These are phyloP conservation scores for Eucalyptus cladocalyx DNA, from an alignment of 345 rosid species.

Conservation along the genomic window DNA sequence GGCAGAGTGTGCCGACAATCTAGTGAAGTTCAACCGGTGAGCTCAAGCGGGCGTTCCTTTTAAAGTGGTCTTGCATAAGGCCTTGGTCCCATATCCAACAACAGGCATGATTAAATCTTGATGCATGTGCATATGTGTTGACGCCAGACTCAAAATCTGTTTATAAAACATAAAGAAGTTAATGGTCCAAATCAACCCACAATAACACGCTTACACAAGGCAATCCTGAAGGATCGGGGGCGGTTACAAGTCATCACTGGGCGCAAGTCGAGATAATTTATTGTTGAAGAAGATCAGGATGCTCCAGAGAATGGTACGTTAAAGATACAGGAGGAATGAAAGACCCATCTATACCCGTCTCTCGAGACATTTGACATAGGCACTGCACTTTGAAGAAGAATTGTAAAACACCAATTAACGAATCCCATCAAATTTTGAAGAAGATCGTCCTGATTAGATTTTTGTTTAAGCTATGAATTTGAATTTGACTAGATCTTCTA, in stretches of 20 bases:
- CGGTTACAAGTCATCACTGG: background rate
- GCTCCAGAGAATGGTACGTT: background rate
- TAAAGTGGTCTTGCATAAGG: background rate
- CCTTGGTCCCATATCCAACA: background rate
- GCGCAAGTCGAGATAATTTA: background rate
- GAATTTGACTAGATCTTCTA: background rate
- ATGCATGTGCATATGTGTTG: background rate
- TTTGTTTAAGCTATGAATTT: background rate
- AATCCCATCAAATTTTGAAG: background rate
- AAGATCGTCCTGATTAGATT: background rate
- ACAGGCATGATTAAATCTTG: background rate
- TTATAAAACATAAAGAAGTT: background rate
- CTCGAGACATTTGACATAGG: background rate
- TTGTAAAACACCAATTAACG: background rate
- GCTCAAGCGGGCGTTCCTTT: background rate
- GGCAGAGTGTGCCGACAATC: background rate
- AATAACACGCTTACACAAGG: background rate
- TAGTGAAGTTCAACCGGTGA: background rate
- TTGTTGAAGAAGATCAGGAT: background rate
- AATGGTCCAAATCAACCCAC: background rate
- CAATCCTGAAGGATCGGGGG: background rate
- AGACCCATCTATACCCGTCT: background rate
- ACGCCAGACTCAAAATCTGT: background rate
- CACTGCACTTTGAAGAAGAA: background rate
- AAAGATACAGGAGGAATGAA: background rate